phyloP scores from a whole-genome alignment of 768 basidiomycete genomes.

The Paxillus ammoniavirescens region DNA sequence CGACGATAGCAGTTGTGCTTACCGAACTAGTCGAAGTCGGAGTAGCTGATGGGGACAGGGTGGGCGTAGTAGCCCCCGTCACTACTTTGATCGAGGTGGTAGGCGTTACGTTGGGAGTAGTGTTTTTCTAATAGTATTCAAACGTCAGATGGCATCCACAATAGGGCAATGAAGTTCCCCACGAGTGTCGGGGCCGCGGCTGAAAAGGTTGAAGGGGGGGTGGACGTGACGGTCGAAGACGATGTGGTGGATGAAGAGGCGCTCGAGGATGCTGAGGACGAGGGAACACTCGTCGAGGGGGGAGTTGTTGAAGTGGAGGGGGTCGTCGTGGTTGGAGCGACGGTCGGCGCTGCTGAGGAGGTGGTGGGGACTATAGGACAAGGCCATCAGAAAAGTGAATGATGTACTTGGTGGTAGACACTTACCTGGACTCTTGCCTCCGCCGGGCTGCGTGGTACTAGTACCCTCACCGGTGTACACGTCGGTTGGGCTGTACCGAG shows the following conservation, averaged over 20 bases:
- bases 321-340: slow-evolving; percentile 8
- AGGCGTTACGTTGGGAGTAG: not conserved
- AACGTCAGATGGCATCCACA: not conserved
- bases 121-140: not conserved
- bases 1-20: slow-evolving; percentile 29
- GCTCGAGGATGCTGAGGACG: slow-evolving; percentile 8
- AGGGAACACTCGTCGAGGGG: slow-evolving; percentile 1
- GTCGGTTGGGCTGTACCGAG: slow-evolving; percentile 9
- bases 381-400: not conserved
- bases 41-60: slow-evolving; percentile 18
- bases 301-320: slow-evolving; percentile 17
- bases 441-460: not conserved
- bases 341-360: not conserved
- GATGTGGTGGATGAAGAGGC: slow-evolving; percentile 1
- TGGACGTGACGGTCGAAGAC: slow-evolving; percentile 9
- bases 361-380: slow-evolving; percentile 4
- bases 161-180: slow-evolving; percentile 5
- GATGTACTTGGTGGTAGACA: not conserved
- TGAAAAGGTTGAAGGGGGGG: slow-evolving; percentile 2
- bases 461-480: not conserved
- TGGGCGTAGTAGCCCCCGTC: slow-evolving; percentile 1
- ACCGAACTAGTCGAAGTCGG: slow-evolving; percentile 33
- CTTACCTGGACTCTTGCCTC: not conserved
- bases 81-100: not conserved
- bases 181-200: slow-evolving; percentile 13